phyloP scores from a whole-genome alignment of 106 monocot species.

The Phalaenopsis equestris region DNA sequence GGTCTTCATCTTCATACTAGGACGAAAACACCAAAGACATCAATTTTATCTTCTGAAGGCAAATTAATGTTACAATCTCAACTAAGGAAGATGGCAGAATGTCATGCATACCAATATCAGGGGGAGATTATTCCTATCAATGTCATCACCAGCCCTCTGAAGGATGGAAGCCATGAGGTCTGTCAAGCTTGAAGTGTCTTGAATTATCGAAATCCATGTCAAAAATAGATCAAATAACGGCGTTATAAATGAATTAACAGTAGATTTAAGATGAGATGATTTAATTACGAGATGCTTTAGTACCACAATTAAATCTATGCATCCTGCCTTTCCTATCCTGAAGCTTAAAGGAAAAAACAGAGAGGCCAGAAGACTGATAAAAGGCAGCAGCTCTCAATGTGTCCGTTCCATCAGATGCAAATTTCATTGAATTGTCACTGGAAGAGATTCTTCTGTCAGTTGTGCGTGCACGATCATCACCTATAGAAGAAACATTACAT shows the following conservation, averaged over 20 bases:
- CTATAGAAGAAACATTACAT: not conserved
- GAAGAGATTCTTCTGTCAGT: constrained; percentile 9
- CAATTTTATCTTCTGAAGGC: not conserved
- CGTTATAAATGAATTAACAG: not conserved
- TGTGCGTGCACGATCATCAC: not conserved
- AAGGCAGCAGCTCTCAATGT: constrained; percentile 19
- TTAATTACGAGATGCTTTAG: not conserved
- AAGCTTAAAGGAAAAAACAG: constrained; percentile 71
- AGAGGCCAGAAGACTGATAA: constrained; percentile 31
- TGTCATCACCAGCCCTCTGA: constrained; percentile 67
- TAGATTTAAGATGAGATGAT: not conserved
- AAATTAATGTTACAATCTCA: not conserved
- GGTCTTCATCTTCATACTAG: constrained; percentile 97
- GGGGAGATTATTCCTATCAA: constrained; percentile 63
- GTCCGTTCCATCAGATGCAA: constrained; percentile 54
- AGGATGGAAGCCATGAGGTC: constrained; percentile 71
- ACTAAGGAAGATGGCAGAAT: not conserved
- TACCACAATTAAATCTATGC: constrained; percentile 94
- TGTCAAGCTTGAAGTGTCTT: constrained; percentile 68
- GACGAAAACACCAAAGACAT: not conserved
- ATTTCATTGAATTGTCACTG: constrained; percentile 64
- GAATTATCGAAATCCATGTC: not conserved
- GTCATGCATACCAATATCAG: constrained; percentile 64
- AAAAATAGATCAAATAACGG: not conserved
- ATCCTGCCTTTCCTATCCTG: constrained; percentile 71